Conservation (phyloP, 371 early-diverging fungal genomes). For the Circinella umbellata region DNA sequence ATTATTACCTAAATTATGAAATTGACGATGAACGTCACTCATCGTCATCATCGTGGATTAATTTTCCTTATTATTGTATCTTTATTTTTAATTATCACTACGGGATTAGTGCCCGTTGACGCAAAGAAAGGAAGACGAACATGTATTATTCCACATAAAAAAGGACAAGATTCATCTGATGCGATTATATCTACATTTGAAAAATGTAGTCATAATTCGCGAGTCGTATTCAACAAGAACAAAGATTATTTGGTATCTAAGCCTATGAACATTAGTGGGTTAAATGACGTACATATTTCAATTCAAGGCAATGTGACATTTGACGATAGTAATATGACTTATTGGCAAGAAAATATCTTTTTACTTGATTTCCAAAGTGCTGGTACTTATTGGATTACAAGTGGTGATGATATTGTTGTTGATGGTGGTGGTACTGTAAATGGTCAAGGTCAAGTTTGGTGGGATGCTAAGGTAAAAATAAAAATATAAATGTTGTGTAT, state of each 20-base stretch:
- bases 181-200: constrained; percentile 13
- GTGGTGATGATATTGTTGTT: constrained; percentile 21
- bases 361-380: constrained; percentile 29
- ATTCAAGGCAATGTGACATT: constrained; percentile 20
- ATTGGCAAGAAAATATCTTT: constrained; percentile 28
- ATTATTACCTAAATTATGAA: no score
- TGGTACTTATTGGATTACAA: constrained; percentile 29
- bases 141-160: constrained; percentile 13
- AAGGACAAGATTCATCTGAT: constrained; percentile 9
- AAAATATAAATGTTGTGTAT: no score
- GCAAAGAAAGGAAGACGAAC: constrained; percentile 1
- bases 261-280: constrained; percentile 26
- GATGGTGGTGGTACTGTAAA: constrained; percentile 26
- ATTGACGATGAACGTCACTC: no score
- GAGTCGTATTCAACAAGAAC: constrained; percentile 10
- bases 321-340: constrained; percentile 16
- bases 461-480: constrained; percentile 19
- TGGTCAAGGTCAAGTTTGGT: constrained; percentile 31
- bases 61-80: no score
- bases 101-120: background rate
- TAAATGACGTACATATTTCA: constrained; percentile 24
- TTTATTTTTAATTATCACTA: background rate
- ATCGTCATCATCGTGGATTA: no score
- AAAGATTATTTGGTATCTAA: constrained; percentile 5
- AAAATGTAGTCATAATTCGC: constrained; percentile 11